Base-by-base conservation (phyloP, 2,329 filamentous ascomycete species). In the Colletotrichum tamarilloi region DNA sequence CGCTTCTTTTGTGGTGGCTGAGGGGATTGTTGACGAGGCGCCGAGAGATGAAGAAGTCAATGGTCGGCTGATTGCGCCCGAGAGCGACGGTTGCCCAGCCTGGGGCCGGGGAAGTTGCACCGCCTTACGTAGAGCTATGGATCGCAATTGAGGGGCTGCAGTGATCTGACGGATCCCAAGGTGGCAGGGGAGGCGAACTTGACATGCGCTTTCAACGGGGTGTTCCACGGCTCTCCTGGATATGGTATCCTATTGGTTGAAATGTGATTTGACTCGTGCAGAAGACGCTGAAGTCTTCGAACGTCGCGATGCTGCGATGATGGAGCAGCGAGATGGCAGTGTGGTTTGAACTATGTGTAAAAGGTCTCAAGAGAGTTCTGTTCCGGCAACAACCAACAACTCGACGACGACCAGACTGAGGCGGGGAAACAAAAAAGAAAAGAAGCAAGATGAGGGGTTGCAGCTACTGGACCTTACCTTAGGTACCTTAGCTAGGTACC, bases 81-180 rank as follows among this genome's bases (percentile, higher is more conserved):
- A 58, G 28, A 68, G 52, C 24, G 24, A 52, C 57, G 11, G 69
- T 58, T 56, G 68, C 62, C 62, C 49, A 66, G 62, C 62, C 62
- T 35, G 59, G 55, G 55, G n/a, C 35, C 11, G 52, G 28, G 64
- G 67, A 19, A 56, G 68, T 46, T 62, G 68, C 46, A 49, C 57
- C 32, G 53, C 53, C 42, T 65, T 64, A 73, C 56, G 65, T 57
- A 67, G 64, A 62, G 66, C 58, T 63, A 64, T 65, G 59, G 55
- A 42, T 60, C 60, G 60, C 38, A 70, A 59, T 60, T 60, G 70
- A 65, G 70, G 59, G 70, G 70, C 59, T 30, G 26, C 58, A 32
- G 59, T 35, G 46, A 55, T 59, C 67, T 70, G 62, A 70, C 14
- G 42, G 62, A 55, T 62, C 42, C 59, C 65, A 56, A 30, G 24